Conservation (phyloP, 176 grass and related monocot species). For the Oryza officinalis region DNA sequence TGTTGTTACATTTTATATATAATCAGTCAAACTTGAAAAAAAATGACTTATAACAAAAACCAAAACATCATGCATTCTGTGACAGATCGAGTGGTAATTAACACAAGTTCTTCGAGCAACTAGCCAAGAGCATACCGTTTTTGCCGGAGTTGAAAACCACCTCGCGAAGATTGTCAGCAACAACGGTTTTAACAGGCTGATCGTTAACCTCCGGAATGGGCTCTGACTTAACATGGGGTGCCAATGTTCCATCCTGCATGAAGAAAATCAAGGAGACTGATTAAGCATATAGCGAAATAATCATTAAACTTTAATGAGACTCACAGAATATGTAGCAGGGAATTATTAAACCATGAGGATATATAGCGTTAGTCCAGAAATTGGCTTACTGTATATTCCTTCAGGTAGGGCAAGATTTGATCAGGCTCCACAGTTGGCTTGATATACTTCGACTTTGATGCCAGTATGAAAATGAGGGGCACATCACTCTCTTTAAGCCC, state of each 20-base stretch:
- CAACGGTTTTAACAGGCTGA: constrained; percentile 63
- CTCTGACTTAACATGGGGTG: constrained; percentile 58
- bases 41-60: too few relatives aligned
- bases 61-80: too few relatives aligned
- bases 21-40: too few relatives aligned
- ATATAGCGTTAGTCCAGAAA: neutral
- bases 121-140: constrained; percentile 50
- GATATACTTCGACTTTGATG: constrained; percentile 48
- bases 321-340: too few relatives aligned
- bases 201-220: constrained; percentile 60
- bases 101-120: neutral
- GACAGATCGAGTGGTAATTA: neutral
- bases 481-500: constrained; percentile 57
- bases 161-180: constrained; percentile 54
- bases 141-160: constrained; percentile 59
- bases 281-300: neutral
- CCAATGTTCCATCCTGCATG: constrained; percentile 62
- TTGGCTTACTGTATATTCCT: constrained; percentile 54
- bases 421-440: constrained; percentile 51
- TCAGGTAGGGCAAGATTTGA: constrained; percentile 58
- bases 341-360: too few relatives aligned
- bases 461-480: constrained; percentile 59
- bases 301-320: neutral
- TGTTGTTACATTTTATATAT: too few relatives aligned
- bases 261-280: neutral